Percentiles rank a stretch among this genome's conserved stretches.
Evolutionary conservation across 2,329 filamentous ascomycete genomes (phyloP).

Genomic region (Pseudofabraea citricarpa): DNA sequence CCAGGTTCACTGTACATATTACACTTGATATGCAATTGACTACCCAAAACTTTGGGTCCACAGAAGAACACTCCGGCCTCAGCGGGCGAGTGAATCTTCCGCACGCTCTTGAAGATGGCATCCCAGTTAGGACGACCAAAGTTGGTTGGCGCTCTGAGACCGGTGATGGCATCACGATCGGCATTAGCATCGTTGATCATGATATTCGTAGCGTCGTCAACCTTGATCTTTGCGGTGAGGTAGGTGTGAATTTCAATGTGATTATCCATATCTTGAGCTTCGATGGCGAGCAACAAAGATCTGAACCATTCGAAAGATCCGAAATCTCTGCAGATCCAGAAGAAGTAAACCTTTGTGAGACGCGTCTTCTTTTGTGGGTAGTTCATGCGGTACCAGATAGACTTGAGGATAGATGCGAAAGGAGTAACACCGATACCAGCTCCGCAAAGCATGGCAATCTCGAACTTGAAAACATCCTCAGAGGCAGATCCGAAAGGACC

Average conservation of each 20-base stretch:
- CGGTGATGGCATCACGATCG: constrained; percentile 80
- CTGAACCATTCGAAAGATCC: constrained; percentile 89
- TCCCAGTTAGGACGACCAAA: constrained; percentile 88
- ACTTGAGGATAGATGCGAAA: constrained; percentile 82
- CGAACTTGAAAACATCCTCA: constrained; percentile 87
- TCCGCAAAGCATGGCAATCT: constrained; percentile 72
- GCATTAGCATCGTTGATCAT: constrained; percentile 89
- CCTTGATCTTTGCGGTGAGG: constrained; percentile 81
- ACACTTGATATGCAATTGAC: constrained; percentile 73
- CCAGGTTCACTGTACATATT: constrained; percentile 84
- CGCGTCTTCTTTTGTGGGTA: constrained; percentile 76
- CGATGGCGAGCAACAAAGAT: constrained; percentile 76
- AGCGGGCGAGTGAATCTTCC: constrained; percentile 69
- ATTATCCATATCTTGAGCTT: constrained; percentile 78
- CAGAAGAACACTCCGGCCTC: constrained; percentile 83
- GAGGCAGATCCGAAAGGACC: constrained; percentile 83
- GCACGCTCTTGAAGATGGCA: constrained; percentile 79
- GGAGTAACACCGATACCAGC: constrained; percentile 84
- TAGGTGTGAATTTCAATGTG: constrained; percentile 89
- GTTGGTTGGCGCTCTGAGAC: constrained; percentile 76
- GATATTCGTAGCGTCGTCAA: constrained; percentile 82
- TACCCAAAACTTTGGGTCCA: constrained; percentile 75
- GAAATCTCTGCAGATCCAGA: constrained; percentile 88
- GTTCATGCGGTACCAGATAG: constrained; percentile 92
- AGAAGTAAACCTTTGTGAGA: constrained; percentile 84